Base-by-base conservation (phyloP, 1,139 yeast species). In the Saccharomyces hybrid region DNA sequence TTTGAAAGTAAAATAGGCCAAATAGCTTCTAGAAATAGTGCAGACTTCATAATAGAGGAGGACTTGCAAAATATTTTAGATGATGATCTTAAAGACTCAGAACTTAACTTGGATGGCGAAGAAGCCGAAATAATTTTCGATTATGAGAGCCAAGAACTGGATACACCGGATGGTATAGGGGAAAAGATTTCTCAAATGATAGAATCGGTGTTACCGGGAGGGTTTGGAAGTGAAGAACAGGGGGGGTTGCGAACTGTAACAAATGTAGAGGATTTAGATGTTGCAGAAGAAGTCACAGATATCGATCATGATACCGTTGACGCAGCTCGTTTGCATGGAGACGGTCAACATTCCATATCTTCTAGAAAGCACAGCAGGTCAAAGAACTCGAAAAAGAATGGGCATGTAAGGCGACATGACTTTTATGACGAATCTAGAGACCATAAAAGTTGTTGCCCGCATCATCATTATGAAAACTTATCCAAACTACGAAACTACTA, bases 51-150 rank as follows among this genome's bases (percentile, higher is more conserved):
- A 31, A 34, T 50, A 25, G 44, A 32, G n/a, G 46, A 48, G 11
- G 51, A 54, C 27, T 29, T 49, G n/a, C 46, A 55, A 13, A 42
- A 51, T n/a, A 47, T 44, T 26, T 26, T 51, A 28, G 58, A 52
- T 14, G 59, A 57, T 41, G 58, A 55, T 31, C 53, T 59, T 32
- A 59, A 58, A 7, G 65, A 63, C 46, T 62, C 68, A 13, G 67
- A 63, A 51, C 49, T 65, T 23, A 65, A 60, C 50, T 53, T 65
- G 9, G 61, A 62, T 46, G 65, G 58, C 11, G 64, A 60, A 25
- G 67, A 65, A 31, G 66, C 66, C 3, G 69, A 67, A 49, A 60
- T 67, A 47, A 62, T 67, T 44, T 68, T 68, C 54, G 71, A 68
- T 52, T 66, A 65, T 49, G 69, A 64, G 31, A 60, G 64, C 2